Evolutionary conservation across 176 grass and related monocot genomes (phyloP).

Genomic region (Bonia amplexicaulis): DNA sequence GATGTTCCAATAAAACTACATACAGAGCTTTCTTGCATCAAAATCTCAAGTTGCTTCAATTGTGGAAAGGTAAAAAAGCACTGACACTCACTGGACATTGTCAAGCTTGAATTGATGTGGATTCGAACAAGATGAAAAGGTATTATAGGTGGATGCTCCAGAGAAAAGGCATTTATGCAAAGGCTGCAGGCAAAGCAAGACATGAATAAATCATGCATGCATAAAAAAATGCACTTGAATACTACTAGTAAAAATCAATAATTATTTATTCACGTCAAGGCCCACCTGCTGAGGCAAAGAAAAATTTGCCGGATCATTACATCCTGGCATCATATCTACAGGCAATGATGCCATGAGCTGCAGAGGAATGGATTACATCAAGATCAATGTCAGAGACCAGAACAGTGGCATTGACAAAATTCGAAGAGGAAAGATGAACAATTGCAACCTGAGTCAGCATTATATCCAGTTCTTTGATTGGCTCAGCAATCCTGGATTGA

Average conservation of each 20-base stretch:
- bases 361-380: slow-evolving; percentile 23
- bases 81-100: slow-evolving; percentile 61
- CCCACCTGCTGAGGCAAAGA: slow-evolving; percentile 89
- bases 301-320: slow-evolving; percentile 88
- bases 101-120: slow-evolving; percentile 94
- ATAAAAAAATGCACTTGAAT: neutral
- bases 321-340: slow-evolving; percentile 92
- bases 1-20: slow-evolving; percentile 90
- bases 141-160: slow-evolving; percentile 87
- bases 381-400: slow-evolving; percentile 4
- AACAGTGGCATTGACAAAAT: slow-evolving; percentile 1
- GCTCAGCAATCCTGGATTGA: slow-evolving; percentile 81
- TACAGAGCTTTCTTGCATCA: slow-evolving; percentile 15
- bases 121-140: slow-evolving; percentile 81
- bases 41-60: neutral
- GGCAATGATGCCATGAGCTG: slow-evolving; percentile 86
- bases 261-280: slow-evolving; percentile 11
- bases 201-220: slow-evolving; percentile 14
- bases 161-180: slow-evolving; percentile 89
- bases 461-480: slow-evolving; percentile 95
- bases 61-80: neutral
- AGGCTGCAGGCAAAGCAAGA: slow-evolving; percentile 47
- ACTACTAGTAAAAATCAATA: neutral
- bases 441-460: slow-evolving; percentile 80
- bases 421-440: neutral